Base-by-base conservation (phyloP, 169 alveolate genomes). In the Babesia ovata region DNA sequence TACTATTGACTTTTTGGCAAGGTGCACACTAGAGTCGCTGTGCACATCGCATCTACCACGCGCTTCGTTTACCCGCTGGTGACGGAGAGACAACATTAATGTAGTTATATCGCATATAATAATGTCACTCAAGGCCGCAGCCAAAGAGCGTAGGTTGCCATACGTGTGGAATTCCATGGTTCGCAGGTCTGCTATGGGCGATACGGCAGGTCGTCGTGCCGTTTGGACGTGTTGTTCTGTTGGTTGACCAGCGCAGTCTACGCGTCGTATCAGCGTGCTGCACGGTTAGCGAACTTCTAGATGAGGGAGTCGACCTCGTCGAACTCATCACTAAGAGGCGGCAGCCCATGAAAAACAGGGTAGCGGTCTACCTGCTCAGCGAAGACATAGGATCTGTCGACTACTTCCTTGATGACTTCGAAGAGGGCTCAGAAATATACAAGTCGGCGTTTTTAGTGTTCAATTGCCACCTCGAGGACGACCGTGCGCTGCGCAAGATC, bases 241-340 rank as follows among this genome's bases (percentile, higher is more conserved):
- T 92, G 39, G 95, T 91, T 21, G 95, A 92, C 66, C 54, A 60
- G 8, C 57, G 63, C 46, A 86, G 93, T 22, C 84, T 91, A 22
- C 85, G 78, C 67, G 69, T 92, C 9, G 59, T 92, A 17, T 92
- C 95, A n/a, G 82, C 94, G 59, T 88, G 93, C 49, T 92, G 95
- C 66, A 53, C 86, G 16, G 66, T 88, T 33, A 91, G 91, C 46
- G 95, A 92, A 44, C 71, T 92, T 16, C 45, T 92, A 60, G 95
- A 92, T 77, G 88, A 83, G 48, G 95, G 95, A 21, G 94, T 92
- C 8, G 92, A 91, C 24, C 84, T 91, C 29, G 88, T 92, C 11
- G 95, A 92, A 71, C 77, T 86, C 49, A 52, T 92, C 24, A 65
- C 83, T 17, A 70, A 89, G 48, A 78, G 74, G 72, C 45, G 95